Conservation (phyloP, 2,329 filamentous ascomycete species). For the Myriosclerotinia duriaeana region DNA sequence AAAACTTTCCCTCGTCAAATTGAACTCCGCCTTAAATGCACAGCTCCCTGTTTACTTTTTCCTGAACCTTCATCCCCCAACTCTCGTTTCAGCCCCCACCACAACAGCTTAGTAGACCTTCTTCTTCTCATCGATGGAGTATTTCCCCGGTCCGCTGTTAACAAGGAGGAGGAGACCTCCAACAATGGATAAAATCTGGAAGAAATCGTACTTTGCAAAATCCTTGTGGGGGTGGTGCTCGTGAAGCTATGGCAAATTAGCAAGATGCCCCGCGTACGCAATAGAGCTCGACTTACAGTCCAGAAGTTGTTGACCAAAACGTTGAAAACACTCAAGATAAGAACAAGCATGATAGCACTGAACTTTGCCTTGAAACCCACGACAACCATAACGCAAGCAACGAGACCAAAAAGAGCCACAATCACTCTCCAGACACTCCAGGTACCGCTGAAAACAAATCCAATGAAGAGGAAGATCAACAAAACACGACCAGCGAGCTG, state of each 20-base stretch:
- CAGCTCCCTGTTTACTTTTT: conserved; percentile 27
- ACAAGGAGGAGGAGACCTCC: conserved; percentile 93
- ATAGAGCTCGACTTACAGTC: conserved; percentile 67
- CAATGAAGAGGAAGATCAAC: conserved; percentile 95
- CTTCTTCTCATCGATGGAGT: conserved; percentile 99
- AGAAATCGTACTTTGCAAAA: conserved; percentile 99
- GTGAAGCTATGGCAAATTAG: conserved; percentile 66
- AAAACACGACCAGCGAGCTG: conserved; percentile 94
- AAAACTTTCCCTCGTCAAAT: conserved; percentile 14
- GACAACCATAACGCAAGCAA: conserved; percentile 97
- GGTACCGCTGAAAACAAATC: conserved; percentile 91
- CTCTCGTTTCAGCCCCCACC: conserved; percentile 24
- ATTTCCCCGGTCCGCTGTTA: conserved; percentile 96
- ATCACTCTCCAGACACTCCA: conserved; percentile 88
- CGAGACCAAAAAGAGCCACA: conserved; percentile 79
- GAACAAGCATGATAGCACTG: conserved; percentile 90
- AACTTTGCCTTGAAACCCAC: conserved; percentile 99
- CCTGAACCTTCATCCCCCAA: conserved; percentile 28
- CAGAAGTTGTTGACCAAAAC: conserved; percentile 99
- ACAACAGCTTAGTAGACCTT: conserved; percentile 78
- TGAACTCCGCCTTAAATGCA: conserved; percentile 25
- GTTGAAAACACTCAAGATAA: conserved; percentile 96
- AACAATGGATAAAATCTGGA: conserved; percentile 98
- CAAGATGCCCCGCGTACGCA: conserved; percentile 17
- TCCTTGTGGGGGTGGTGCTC: conserved; percentile 99